A percentile compares a stretch with the other conserved stretches of the same genome.
Evolutionary conservation across 192 early-diverging fungal species (phyloP).

Genomic region (Spinellus fusiger): DNA sequence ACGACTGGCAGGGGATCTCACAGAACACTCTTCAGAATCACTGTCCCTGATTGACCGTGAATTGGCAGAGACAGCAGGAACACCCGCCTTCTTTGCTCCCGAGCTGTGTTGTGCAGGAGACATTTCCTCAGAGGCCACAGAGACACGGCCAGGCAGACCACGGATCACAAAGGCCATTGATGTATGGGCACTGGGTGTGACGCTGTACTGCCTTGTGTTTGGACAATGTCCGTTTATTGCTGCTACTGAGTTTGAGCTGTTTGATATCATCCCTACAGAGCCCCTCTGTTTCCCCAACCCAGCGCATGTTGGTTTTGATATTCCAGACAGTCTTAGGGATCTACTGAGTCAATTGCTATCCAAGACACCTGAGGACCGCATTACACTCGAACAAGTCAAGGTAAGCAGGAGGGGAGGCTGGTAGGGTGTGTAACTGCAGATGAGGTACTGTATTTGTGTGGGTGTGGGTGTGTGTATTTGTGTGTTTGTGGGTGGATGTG

Average conservation of each 20-base stretch:
- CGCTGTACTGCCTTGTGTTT: slow-evolving; percentile 91
- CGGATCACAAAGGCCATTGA: slow-evolving; percentile 87
- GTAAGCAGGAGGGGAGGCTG: slow-evolving; percentile 19
- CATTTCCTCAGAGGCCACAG: not conserved
- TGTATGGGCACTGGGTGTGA: slow-evolving; percentile 97
- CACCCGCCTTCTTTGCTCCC: slow-evolving; percentile 97
- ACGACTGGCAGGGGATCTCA: slow-evolving; percentile 27
- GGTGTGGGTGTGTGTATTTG: too few relatives aligned
- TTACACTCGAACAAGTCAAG: slow-evolving; percentile 88
- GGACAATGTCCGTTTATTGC: slow-evolving; percentile 92
- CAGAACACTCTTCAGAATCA: slow-evolving; percentile 20
- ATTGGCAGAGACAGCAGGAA: slow-evolving; percentile 92
- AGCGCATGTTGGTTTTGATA: slow-evolving; percentile 21
- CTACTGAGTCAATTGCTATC: slow-evolving; percentile 72
- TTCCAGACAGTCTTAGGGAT: slow-evolving; percentile 62
- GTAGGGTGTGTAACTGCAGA: not conserved
- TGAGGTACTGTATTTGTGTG: too few relatives aligned
- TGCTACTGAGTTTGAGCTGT: slow-evolving; percentile 94
- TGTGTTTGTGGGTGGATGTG: too few relatives aligned
- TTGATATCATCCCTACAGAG: slow-evolving; percentile 81
- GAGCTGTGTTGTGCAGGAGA: slow-evolving; percentile 82
- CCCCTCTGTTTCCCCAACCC: slow-evolving; percentile 48
- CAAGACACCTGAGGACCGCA: slow-evolving; percentile 84
- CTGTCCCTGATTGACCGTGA: slow-evolving; percentile 65
- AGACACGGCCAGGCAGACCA: slow-evolving; percentile 21